These are phyloP conservation scores for Hyparrhenia diplandra DNA, from an alignment of 176 grass and related monocot species.

Conservation along the genomic window DNA sequence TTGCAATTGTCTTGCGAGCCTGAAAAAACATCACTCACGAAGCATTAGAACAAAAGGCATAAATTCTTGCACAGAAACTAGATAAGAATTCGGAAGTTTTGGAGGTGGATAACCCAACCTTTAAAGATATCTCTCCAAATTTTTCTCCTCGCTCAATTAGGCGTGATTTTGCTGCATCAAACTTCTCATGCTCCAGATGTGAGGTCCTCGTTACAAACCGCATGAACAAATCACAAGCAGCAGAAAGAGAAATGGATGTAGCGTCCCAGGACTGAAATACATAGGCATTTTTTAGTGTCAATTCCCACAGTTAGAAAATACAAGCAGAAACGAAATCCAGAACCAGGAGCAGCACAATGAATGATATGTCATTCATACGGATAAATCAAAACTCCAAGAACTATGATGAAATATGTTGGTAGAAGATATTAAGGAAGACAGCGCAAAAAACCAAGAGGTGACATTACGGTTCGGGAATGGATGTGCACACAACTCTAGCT, in stretches of 20 bases:
- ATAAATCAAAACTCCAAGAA: background rate
- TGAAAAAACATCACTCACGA: constrained; percentile 12
- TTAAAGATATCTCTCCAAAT: constrained; percentile 97
- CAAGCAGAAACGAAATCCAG: background rate
- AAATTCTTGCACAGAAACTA: background rate
- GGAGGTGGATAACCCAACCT: constrained; percentile 50
- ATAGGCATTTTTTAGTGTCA: background rate
- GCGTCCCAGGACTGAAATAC: constrained; percentile 84
- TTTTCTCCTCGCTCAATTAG: constrained; percentile 95
- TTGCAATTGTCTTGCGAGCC: constrained; percentile 96
- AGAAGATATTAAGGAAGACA: background rate
- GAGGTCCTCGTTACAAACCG: constrained; percentile 93
- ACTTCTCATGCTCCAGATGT: constrained; percentile 91
- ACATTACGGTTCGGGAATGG: background rate
- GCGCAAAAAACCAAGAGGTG: background rate
- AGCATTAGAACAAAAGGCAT: background rate
- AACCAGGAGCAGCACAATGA: background rate
- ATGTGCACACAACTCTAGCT: background rate
- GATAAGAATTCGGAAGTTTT: background rate
- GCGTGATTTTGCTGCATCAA: constrained; percentile 83
- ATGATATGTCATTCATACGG: background rate
- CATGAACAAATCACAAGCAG: constrained; percentile 96
- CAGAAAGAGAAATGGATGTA: constrained; percentile 89
- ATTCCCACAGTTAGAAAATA: background rate
- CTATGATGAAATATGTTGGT: background rate